These are phyloP conservation scores for Solanum hybrid DNA, from an alignment of 305 asterid species.

Conservation along the genomic window DNA sequence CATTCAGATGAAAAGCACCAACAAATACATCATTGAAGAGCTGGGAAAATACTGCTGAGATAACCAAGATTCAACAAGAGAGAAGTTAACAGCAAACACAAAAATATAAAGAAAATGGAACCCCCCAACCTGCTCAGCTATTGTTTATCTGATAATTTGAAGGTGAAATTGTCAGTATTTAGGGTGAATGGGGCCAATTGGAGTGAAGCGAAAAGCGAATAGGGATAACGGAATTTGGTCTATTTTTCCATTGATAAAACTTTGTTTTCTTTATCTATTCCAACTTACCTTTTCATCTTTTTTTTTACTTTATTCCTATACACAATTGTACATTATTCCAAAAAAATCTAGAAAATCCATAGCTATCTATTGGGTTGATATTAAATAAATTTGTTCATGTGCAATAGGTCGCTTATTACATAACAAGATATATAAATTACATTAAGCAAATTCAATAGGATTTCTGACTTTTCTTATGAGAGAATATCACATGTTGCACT, in stretches of 20 bases:
- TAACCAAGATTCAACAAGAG: not conserved
- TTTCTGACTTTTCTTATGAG: no score
- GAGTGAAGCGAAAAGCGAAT: conserved; percentile 11
- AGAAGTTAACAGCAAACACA: not conserved
- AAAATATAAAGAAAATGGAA: not conserved
- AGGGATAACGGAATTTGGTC: conserved; percentile 45
- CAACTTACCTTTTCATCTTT: not conserved
- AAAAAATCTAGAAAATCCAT: not conserved
- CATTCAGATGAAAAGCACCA: conserved; percentile 26
- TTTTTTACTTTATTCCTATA: not conserved
- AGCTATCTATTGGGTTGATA: not conserved
- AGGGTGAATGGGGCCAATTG: conserved; percentile 6
- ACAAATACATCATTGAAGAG: not conserved
- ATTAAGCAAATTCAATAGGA: not conserved
- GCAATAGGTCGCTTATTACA: not conserved
- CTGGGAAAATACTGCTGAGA: not conserved
- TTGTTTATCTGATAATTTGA: conserved; percentile 6
- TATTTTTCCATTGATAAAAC: conserved; percentile 22
- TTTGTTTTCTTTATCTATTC: not conserved
- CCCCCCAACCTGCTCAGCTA: not conserved
- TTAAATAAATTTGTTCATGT: no score
- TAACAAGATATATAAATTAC: no score
- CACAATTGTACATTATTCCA: not conserved
- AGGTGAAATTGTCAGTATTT: conserved; percentile 21
- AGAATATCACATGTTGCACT: not conserved